Conservation (phyloP, 495 filamentous ascomycete species). For the Tuber melanosporum region DNA sequence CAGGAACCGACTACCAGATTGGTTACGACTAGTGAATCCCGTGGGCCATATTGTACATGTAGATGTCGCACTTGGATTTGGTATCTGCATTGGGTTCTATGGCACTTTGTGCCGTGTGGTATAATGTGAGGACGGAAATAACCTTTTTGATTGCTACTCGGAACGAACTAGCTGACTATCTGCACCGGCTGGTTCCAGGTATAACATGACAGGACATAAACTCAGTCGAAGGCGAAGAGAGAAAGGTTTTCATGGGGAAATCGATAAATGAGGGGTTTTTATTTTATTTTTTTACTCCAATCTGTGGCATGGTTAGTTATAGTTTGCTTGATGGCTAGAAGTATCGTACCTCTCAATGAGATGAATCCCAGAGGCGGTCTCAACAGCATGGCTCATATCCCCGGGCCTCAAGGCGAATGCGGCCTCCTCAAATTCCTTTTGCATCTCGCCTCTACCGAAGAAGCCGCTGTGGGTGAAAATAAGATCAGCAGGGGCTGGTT, state of each 20-base stretch:
- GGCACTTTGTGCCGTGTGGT: not conserved
- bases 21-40: no score
- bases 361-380: conserved; percentile 91
- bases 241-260: not conserved
- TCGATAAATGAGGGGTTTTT: not conserved
- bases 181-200: not conserved
- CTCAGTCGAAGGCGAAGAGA: not conserved
- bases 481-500: not conserved
- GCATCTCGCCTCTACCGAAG: conserved; percentile 92
- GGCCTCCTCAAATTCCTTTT: conserved; percentile 96
- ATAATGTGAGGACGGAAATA: not conserved
- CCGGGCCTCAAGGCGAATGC: conserved; percentile 79
- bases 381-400: conserved; percentile 75
- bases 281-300: not conserved
- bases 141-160: not conserved
- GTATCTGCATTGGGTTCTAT: not conserved
- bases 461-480: conserved; percentile 56
- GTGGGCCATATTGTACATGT: not conserved
- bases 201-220: not conserved
- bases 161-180: not conserved
- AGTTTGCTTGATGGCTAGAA: not conserved
- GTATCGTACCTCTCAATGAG: conserved; percentile 78
- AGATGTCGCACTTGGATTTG: not conserved
- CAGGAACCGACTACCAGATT: no score
- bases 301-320: not conserved